Base-by-base conservation (phyloP, 2,329 filamentous ascomycete species). In the Fusarium sp. region DNA sequence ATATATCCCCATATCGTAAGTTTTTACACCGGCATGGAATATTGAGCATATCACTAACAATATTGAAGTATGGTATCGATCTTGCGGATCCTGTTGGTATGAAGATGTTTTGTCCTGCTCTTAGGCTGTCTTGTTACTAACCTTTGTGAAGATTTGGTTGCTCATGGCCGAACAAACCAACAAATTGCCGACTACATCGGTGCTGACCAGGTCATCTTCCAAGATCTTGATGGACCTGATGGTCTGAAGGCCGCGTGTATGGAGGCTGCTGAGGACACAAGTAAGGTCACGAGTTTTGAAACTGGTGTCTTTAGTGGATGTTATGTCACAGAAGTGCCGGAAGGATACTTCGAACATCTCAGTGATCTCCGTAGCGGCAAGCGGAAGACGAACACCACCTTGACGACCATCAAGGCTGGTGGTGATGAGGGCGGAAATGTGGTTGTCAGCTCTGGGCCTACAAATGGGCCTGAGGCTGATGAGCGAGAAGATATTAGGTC, bases 1-100 rank as follows among this genome's bases (percentile, higher is more conserved):
- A 94, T 90, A 18, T 90, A 97, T 80, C 93, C 94, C 4, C 95
- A 98, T 80, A 94, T 98, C 76, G 96, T 96, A 83, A 92, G 83
- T 81, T 31, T 11, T 8, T 17, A 6, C n/a, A 31, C 26, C 11
- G 20, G 31, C 33, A 33, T 28, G 4, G 24, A 36, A 26, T 13
- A 33, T 26, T 35, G 22, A 36, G 31, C 63, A 26, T 9, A 33
- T 33, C 31, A 35, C 54, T 75, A 51, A 72, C 39, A 47, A 55
- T 26, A 15, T 7, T 52, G 5, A 28, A 84, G 79, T 83, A 87
- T 72, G 86, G 85, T 47, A 87, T 87, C 58, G 85, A 87, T 59
- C 82, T 87, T 20, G 85, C 85, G 26, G 81, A 83, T 39, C 83
- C 82, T 20, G 63, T 75, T 72, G 67, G 82, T 81, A 77, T 70